Evolutionary conservation across 1,139 yeast species (phyloP).

Genomic region (Starmera stellimalicola): DNA sequence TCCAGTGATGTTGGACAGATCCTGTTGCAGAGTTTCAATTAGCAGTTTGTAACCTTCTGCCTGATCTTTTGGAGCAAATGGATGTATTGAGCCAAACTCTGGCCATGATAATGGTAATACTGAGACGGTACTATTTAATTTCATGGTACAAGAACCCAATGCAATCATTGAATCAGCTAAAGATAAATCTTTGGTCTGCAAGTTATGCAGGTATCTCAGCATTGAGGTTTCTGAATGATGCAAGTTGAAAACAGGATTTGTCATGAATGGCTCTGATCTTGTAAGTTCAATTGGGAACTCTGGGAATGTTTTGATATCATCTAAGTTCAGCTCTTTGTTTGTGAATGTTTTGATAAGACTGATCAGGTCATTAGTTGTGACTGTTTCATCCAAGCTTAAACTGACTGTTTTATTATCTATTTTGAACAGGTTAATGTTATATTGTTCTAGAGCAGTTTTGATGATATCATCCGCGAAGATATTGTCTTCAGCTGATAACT

Average conservation of each 20-base stretch:
- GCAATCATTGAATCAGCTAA: conserved; percentile 96
- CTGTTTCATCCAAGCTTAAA: conserved; percentile 81
- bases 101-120: conserved; percentile 96
- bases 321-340: conserved; percentile 19
- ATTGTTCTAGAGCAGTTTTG: conserved; percentile 45
- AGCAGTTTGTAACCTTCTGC: conserved; percentile 76
- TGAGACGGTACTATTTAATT: conserved; percentile 87
- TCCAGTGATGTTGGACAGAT: conserved; percentile 90
- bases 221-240: conserved; percentile 93
- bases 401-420: conserved; percentile 57
- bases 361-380: conserved; percentile 50
- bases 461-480: conserved; percentile 48
- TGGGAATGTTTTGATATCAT: conserved; percentile 33
- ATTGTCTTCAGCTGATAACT: conserved; percentile 36
- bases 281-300: conserved; percentile 41
- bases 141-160: conserved; percentile 97
- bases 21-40: conserved; percentile 68
- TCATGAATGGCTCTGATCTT: conserved; percentile 56
- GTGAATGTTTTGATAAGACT: conserved; percentile 53
- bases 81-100: conserved; percentile 80
- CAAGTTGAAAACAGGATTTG: conserved; percentile 72
- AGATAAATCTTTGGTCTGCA: conserved; percentile 85
- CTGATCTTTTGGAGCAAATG: conserved; percentile 85
- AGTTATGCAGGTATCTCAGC: conserved; percentile 78
- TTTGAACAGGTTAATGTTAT: conserved; percentile 69